phyloP scores from a whole-genome alignment of 2,329 filamentous ascomycete species.

The Fusarium sp. region DNA sequence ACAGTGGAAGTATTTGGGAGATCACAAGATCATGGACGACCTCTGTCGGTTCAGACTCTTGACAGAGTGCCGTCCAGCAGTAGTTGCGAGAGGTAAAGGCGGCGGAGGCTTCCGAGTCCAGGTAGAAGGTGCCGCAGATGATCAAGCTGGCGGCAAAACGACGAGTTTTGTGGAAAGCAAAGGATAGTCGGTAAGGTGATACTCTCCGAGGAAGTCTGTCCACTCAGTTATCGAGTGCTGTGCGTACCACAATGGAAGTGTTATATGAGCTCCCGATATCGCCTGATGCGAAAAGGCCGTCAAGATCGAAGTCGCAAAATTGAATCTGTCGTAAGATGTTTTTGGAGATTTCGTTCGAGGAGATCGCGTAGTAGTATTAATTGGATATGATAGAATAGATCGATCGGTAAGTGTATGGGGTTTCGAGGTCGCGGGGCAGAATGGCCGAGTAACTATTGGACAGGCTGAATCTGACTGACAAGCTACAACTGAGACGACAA shows the following conservation, averaged over 20 bases:
- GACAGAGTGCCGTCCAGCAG: slow-evolving; percentile 41
- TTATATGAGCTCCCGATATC: slow-evolving; percentile 26
- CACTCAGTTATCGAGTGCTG: slow-evolving; percentile 30
- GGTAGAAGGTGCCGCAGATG: slow-evolving; percentile 6
- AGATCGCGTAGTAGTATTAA: slow-evolving; percentile 10
- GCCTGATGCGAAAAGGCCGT: slow-evolving; percentile 15
- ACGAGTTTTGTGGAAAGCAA: slow-evolving; percentile 21
- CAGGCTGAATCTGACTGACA: slow-evolving; percentile 23
- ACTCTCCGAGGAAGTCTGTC: slow-evolving; percentile 32
- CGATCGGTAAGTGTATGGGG: slow-evolving; percentile 19
- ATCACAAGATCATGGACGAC: slow-evolving; percentile 42
- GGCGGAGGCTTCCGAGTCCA: not conserved
- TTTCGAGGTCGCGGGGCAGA: slow-evolving; percentile 29
- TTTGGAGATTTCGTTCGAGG: slow-evolving; percentile 7
- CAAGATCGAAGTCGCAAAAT: slow-evolving; percentile 17
- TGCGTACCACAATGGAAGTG: slow-evolving; percentile 27
- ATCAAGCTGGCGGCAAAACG: slow-evolving; percentile 24
- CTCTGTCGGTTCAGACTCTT: slow-evolving; percentile 31
- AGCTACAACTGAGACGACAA: slow-evolving; percentile 24
- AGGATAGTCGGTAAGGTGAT: slow-evolving; percentile 23
- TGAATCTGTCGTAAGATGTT: not conserved
- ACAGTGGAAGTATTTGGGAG: slow-evolving; percentile 7
- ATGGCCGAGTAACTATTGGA: slow-evolving; percentile 21
- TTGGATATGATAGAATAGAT: slow-evolving; percentile 23
- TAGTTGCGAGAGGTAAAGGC: slow-evolving; percentile 13